phyloP scores from a whole-genome alignment of 768 basidiomycete species.

The Macrolepiota dolichaula region DNA sequence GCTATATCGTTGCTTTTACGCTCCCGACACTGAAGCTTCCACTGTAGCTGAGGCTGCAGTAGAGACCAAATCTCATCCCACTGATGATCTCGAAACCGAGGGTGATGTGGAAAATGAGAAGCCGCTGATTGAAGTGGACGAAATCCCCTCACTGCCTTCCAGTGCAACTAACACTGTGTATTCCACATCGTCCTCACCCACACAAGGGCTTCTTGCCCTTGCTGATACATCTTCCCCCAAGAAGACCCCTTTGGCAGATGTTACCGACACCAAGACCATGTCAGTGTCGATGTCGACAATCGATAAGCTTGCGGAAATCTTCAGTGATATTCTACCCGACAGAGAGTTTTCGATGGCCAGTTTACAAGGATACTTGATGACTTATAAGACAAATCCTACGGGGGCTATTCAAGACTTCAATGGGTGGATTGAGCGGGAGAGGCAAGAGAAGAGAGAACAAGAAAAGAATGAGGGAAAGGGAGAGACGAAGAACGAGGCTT shows the following conservation, averaged over 20 bases:
- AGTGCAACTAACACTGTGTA: background rate
- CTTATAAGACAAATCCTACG: slow-evolving; percentile 56
- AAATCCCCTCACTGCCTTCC: background rate
- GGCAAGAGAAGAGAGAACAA: slow-evolving; percentile 13
- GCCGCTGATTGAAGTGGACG: background rate
- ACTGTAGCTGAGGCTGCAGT: slow-evolving; percentile 19
- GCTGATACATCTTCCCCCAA: background rate
- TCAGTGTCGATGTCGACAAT: slow-evolving; percentile 37
- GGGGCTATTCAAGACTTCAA: slow-evolving; percentile 46
- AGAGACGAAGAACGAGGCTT: background rate
- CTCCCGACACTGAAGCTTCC: slow-evolving; percentile 32
- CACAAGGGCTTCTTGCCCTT: background rate
- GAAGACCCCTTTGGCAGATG: no score
- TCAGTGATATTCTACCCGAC: slow-evolving; percentile 51
- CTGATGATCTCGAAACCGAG: background rate
- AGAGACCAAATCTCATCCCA: background rate
- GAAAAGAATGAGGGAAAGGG: background rate
- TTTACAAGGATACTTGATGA: slow-evolving; percentile 64
- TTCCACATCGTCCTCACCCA: background rate
- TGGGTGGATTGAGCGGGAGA: slow-evolving; percentile 50
- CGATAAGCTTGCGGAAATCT: slow-evolving; percentile 47
- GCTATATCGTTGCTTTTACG: slow-evolving; percentile 68
- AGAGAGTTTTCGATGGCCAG: slow-evolving; percentile 46
- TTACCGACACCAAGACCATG: slow-evolving; percentile 27
- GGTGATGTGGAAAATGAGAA: slow-evolving; percentile 11